phyloP scores from a whole-genome alignment of 2,329 filamentous ascomycete genomes.

The Fusarium brevicatenulatum region DNA sequence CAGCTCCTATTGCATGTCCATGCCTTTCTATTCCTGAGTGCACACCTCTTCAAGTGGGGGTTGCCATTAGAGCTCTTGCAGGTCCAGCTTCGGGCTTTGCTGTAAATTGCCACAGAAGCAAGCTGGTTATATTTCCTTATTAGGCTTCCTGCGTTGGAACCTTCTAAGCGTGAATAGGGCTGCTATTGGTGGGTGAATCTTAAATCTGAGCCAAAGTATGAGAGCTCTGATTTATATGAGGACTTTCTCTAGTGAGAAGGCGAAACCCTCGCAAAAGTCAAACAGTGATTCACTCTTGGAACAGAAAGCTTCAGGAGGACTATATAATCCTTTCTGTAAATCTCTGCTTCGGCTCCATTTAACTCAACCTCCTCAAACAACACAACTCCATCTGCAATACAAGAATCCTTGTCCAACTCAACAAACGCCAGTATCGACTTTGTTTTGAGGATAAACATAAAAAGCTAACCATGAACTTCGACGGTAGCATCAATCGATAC shows the following conservation, averaged over 20 bases:
- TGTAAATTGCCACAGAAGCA: neutral
- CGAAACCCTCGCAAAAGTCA: neutral
- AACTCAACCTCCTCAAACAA: neutral
- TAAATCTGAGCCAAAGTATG: neutral
- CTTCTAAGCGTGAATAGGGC: neutral
- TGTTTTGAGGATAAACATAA: neutral
- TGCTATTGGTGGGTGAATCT: neutral
- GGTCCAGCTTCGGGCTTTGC: neutral
- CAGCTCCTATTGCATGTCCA: neutral
- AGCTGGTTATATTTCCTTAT: neutral
- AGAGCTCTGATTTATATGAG: neutral
- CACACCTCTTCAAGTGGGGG: slow-evolving; percentile 16
- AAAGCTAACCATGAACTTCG: slow-evolving; percentile 36
- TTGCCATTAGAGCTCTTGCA: neutral
- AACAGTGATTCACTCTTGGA: slow-evolving; percentile 28
- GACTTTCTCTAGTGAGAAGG: slow-evolving; percentile 22
- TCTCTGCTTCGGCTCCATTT: neutral
- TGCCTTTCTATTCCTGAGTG: neutral
- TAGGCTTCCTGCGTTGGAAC: neutral
- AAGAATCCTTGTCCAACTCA: neutral
- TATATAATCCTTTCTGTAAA: slow-evolving; percentile 25
- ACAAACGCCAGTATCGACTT: neutral
- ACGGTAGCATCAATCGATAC: slow-evolving; percentile 81
- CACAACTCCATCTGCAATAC: neutral
- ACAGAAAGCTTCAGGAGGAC: neutral